phyloP scores from a whole-genome alignment of 2,329 filamentous ascomycete species.

The Colletotrichum falcatum region DNA sequence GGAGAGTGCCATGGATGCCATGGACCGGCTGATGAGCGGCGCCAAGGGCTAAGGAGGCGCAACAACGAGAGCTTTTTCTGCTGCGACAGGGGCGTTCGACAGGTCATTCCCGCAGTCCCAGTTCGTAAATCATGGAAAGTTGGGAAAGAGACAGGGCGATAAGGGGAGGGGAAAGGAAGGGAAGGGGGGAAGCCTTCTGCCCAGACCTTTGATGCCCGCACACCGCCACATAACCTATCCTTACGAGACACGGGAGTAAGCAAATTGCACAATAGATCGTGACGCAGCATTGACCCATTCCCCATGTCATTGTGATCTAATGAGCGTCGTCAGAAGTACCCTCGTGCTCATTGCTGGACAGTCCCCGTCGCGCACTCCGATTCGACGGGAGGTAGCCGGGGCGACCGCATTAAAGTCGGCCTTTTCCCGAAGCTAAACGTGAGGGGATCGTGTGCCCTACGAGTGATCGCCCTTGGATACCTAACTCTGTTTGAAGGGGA shows the following conservation, averaged over 20 bases:
- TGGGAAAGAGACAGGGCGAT: slow-evolving; percentile 13
- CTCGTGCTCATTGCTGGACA: neutral
- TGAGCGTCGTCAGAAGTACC: neutral
- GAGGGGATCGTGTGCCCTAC: neutral
- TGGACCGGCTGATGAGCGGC: slow-evolving; percentile 30
- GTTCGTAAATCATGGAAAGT: slow-evolving; percentile 20
- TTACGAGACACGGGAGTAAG: slow-evolving; percentile 20
- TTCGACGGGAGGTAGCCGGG: slow-evolving; percentile 1
- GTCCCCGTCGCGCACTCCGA: neutral
- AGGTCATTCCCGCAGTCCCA: slow-evolving; percentile 24
- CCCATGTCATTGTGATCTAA: slow-evolving; percentile 16
- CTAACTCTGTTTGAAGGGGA: neutral
- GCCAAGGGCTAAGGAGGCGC: slow-evolving; percentile 27
- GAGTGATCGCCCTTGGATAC: neutral
- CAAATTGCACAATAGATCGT: slow-evolving; percentile 12
- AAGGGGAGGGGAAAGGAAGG: slow-evolving; percentile 21
- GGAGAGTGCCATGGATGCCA: slow-evolving; percentile 35
- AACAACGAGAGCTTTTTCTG: slow-evolving; percentile 24
- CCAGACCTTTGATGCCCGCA: slow-evolving; percentile 10
- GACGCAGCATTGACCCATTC: slow-evolving; percentile 19
- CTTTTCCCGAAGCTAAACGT: neutral
- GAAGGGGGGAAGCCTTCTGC: slow-evolving; percentile 13
- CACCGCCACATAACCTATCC: slow-evolving; percentile 7
- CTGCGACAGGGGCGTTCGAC: slow-evolving; percentile 39
- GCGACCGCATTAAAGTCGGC: neutral